Evolutionary conservation across 164 flowering plant genomes (phyloP).

Genomic region (Chimonanthus praecox): DNA sequence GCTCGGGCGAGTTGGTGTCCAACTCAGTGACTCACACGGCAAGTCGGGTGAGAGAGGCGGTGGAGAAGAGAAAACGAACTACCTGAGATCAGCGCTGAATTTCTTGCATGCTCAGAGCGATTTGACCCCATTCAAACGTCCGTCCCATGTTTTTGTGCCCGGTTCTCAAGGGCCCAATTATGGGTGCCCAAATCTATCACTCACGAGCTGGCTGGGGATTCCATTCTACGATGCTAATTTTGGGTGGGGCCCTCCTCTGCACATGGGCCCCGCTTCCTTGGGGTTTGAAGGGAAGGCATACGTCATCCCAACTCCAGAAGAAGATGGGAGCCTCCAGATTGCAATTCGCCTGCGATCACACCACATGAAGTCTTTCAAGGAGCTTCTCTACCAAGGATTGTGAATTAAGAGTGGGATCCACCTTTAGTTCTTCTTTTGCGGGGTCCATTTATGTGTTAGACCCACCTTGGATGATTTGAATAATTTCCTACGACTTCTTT

Average conservation of each 20-base stretch:
- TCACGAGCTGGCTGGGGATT: slow-evolving; percentile 31
- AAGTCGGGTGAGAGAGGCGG: slow-evolving; percentile 29
- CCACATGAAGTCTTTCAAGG: slow-evolving; percentile 34
- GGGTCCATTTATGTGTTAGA: too few relatives aligned
- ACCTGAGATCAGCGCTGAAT: slow-evolving; percentile 54
- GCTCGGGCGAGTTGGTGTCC: slow-evolving; percentile 14
- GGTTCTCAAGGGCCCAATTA: slow-evolving; percentile 4
- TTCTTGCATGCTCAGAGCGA: slow-evolving; percentile 55
- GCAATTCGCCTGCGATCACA: slow-evolving; percentile 24
- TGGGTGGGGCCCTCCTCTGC: slow-evolving; percentile 47
- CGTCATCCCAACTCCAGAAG: slow-evolving; percentile 24
- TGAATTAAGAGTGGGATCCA: not conserved
- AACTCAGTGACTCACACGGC: slow-evolving; percentile 32
- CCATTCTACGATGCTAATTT: slow-evolving; percentile 20
- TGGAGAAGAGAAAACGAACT: slow-evolving; percentile 49
- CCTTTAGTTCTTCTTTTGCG: too few relatives aligned
- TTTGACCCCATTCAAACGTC: slow-evolving; percentile 41
- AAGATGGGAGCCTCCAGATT: slow-evolving; percentile 35
- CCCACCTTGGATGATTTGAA: too few relatives aligned
- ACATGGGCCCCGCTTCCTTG: slow-evolving; percentile 33
- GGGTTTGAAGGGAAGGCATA: slow-evolving; percentile 29
- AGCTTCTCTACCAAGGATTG: slow-evolving; percentile 19
- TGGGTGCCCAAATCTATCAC: slow-evolving; percentile 31
- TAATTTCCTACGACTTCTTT: too few relatives aligned
- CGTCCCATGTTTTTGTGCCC: slow-evolving; percentile 35